phyloP scores from a whole-genome alignment of 768 basidiomycete species.

The Guyanaporus albipodus region DNA sequence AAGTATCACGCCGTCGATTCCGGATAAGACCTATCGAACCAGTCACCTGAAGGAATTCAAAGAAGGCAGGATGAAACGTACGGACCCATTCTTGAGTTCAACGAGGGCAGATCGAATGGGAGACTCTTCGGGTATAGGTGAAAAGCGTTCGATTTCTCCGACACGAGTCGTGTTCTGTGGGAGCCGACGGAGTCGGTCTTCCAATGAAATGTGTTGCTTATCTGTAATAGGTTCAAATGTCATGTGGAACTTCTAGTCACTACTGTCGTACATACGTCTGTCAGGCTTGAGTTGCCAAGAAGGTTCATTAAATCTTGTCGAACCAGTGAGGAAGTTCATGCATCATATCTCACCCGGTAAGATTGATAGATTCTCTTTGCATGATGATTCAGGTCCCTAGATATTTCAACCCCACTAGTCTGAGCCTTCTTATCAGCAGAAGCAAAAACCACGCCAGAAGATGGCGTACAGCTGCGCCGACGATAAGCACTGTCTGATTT shows the following conservation, averaged over 20 bases:
- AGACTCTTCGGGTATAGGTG: constrained; percentile 1
- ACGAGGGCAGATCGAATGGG: constrained; percentile 13
- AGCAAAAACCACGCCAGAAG: background rate
- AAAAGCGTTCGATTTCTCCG: constrained; percentile 14
- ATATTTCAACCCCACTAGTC: constrained; percentile 11
- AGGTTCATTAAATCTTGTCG: background rate
- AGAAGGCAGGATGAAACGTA: background rate
- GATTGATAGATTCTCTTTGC: constrained; percentile 10
- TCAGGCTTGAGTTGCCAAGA: background rate
- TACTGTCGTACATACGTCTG: background rate
- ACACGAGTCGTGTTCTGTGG: constrained; percentile 10
- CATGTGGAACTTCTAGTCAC: background rate
- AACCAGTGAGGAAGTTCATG: background rate
- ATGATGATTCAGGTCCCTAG: constrained; percentile 10
- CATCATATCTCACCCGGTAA: constrained; percentile 7
- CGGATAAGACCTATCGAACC: background rate
- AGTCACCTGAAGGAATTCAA: background rate
- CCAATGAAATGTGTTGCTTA: background rate
- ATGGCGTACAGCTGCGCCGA: constrained; percentile 29
- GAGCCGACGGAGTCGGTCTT: background rate
- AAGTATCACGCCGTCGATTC: constrained; percentile 9
- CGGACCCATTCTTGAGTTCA: constrained; percentile 15
- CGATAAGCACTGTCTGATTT: constrained; percentile 39
- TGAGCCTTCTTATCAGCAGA: background rate
- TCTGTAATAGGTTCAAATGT: background rate